These are phyloP conservation scores for Hymenoscyphus fructigenus DNA, from an alignment of 2,329 filamentous ascomycete species.

Conservation along the genomic window DNA sequence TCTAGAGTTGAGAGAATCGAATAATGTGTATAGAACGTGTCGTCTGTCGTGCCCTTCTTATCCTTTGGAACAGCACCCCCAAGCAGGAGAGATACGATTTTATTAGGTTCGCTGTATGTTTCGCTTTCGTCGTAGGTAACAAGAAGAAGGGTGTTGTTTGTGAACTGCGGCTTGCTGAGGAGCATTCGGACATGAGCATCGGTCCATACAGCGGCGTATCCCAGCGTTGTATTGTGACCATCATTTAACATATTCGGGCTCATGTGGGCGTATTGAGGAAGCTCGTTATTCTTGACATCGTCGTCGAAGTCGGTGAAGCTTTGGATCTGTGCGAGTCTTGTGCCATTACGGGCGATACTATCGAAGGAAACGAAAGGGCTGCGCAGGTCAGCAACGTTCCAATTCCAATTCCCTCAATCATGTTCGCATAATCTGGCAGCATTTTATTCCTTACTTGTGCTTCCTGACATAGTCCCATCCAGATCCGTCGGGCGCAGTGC, in stretches of 20 bases:
- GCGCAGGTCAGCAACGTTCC: constrained; percentile 12
- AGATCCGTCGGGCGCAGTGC: constrained; percentile 36
- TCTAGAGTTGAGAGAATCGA: constrained; percentile 44
- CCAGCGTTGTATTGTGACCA: constrained; percentile 58
- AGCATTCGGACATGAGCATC: constrained; percentile 54
- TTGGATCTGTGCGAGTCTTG: constrained; percentile 57
- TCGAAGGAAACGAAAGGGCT: constrained; percentile 51
- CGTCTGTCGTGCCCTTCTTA: constrained; percentile 51
- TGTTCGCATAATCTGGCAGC: neutral
- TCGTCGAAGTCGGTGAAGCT: constrained; percentile 61
- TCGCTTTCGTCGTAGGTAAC: constrained; percentile 60
- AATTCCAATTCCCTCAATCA: neutral
- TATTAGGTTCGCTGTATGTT: constrained; percentile 51
- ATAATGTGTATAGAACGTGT: constrained; percentile 49
- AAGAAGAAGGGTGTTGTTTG: constrained; percentile 53
- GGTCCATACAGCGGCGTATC: constrained; percentile 52
- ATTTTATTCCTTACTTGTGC: constrained; percentile 31
- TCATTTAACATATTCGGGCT: constrained; percentile 65
- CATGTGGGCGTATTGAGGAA: constrained; percentile 67
- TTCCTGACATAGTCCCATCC: constrained; percentile 39
- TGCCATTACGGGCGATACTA: constrained; percentile 49
- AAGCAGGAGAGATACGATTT: constrained; percentile 53
- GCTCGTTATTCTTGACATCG: constrained; percentile 52
- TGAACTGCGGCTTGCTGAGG: constrained; percentile 50
- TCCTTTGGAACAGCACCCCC: constrained; percentile 51